Conservation (phyloP, 805 yeast species). For the Starmerella bacillaris region DNA sequence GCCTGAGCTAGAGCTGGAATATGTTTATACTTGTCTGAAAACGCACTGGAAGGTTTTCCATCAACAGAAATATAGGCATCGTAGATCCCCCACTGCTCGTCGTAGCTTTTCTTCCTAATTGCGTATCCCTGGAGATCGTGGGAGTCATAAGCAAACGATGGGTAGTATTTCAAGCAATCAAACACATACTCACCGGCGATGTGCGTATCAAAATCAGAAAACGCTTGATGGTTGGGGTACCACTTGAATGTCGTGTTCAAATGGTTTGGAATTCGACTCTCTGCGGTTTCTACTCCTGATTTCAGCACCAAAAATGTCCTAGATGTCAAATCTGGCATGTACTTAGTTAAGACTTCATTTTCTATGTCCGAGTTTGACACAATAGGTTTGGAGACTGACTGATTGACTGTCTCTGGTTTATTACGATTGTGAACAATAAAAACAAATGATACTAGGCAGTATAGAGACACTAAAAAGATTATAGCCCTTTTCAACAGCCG, state of each 20-base stretch:
- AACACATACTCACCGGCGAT: neutral
- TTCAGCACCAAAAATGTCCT: neutral
- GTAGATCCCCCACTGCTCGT: neutral
- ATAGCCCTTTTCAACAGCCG: no score
- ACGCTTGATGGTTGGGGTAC: neutral
- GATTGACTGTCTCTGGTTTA: no score
- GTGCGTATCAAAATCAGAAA: neutral
- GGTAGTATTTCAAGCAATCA: neutral
- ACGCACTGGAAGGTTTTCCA: conserved; percentile 6
- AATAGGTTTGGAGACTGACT: no score
- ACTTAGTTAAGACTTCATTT: no score
- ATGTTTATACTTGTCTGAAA: conserved; percentile 24
- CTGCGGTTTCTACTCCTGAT: neutral
- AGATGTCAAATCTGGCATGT: neutral
- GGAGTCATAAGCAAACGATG: neutral
- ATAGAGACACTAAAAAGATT: no score
- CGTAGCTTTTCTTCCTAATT: neutral
- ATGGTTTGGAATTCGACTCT: neutral
- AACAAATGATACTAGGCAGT: no score
- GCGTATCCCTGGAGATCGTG: neutral
- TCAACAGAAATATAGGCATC: neutral
- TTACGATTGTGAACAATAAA: no score
- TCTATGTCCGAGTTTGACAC: no score
- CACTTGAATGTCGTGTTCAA: neutral
- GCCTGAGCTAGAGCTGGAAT: conserved; percentile 26